Base-by-base conservation (phyloP, 2,329 filamentous ascomycete species). In the Fusarium begoniae region DNA sequence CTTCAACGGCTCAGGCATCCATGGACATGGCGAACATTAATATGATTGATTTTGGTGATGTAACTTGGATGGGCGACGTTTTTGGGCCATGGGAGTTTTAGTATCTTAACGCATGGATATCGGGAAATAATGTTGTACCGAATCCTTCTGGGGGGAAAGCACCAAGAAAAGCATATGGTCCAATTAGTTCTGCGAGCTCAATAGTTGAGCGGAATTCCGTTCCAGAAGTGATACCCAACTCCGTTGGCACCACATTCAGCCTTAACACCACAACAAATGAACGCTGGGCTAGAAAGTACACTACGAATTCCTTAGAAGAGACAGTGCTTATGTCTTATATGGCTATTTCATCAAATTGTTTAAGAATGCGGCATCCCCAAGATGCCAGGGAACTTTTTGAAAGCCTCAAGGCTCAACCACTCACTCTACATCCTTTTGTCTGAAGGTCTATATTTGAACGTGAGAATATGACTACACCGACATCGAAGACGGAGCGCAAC, bases 61-160 rank as follows among this genome's bases (percentile, higher is more conserved):
- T 83, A 54, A 72, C 78, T 24, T 83, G 82, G 82, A 83, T 83
- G 80, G 78, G 80, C 22, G 82, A 83, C 45, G 78, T 82, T 10
- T 83, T 83, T 74, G 80, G 81, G 3, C 80, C 82, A 9, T 83
- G 81, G 82, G 81, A 83, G 24, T 79, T 80, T 45, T 82, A 67
- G 73, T 26, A 50, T 17, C 47, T 41, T 38, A n/a, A 35, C 11
- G n/a, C 18, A 30, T 41, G 37, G 26, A 50, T 35, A 41, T 9
- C 50, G 63, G 56, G 28, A 17, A 30, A 26, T 63, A 12, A 53
- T 24, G 43, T 40, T 35, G n/a, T 12, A 44, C 59, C 37, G 41
- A 40, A 40, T 45, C 63, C 64, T 64, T 37, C 35, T 17, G n/a
- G 20, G 5, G 32, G 30, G 20, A 38, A 43, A 38, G 47, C n/a